A percentile compares a stretch with the other conserved stretches of the same genome.
phyloP scores from a whole-genome alignment of 192 early-diverging fungal genomes.

The Umbelopsis sp. region DNA sequence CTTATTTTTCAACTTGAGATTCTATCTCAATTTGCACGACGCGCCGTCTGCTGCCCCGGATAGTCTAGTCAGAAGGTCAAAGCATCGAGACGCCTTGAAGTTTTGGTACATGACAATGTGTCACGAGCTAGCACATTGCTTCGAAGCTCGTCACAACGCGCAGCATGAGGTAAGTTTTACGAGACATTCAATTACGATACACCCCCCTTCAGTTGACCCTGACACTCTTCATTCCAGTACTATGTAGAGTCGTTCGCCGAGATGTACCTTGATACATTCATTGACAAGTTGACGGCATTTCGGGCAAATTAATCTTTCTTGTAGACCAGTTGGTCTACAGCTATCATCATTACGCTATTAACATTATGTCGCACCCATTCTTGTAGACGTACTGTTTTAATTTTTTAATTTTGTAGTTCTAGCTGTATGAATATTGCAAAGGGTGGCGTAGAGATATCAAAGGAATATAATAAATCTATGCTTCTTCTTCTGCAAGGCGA shows the following conservation, averaged over 20 bases:
- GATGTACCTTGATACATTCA: constrained; percentile 52
- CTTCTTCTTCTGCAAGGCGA: constrained; percentile 33
- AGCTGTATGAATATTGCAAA: constrained; percentile 19
- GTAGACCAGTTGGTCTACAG: not conserved
- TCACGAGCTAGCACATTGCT: constrained; percentile 86
- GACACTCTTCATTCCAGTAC: too few relatives aligned
- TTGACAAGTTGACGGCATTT: constrained; percentile 19
- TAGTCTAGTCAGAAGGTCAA: constrained; percentile 26
- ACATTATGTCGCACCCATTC: not conserved
- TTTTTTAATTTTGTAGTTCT: constrained; percentile 20
- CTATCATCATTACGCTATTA: not conserved
- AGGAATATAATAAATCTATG: constrained; percentile 19
- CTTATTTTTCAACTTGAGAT: constrained; percentile 86
- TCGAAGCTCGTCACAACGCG: constrained; percentile 65
- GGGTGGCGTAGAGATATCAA: not conserved
- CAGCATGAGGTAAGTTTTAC: constrained; percentile 61
- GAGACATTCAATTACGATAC: not conserved
- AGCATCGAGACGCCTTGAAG: constrained; percentile 45
- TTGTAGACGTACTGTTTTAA: not conserved
- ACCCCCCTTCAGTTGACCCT: too few relatives aligned
- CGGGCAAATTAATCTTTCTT: not conserved
- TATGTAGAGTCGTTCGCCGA: constrained; percentile 83
- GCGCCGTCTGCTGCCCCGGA: constrained; percentile 21
- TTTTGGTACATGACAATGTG: constrained; percentile 88
- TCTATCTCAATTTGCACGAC: constrained; percentile 71